These are phyloP conservation scores for Lyophyllum atratum DNA, from an alignment of 768 basidiomycete genomes.

Conservation along the genomic window DNA sequence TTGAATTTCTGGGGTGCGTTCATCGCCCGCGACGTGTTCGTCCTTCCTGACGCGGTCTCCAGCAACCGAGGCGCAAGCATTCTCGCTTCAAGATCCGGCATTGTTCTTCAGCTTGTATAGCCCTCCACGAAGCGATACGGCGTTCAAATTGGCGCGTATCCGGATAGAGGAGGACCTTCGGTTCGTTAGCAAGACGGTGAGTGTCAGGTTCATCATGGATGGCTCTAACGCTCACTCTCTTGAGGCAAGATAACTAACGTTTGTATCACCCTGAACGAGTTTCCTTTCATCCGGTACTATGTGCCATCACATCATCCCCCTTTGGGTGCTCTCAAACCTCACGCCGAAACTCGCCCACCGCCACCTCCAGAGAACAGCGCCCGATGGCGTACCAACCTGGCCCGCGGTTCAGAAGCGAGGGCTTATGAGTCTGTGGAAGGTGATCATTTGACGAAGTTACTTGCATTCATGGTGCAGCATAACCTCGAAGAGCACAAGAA, in stretches of 20 bases:
- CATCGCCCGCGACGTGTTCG: neutral
- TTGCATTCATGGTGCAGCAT: conserved; percentile 85
- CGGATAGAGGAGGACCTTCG: conserved; percentile 87
- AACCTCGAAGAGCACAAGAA: conserved; percentile 88
- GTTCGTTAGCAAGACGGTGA: conserved; percentile 70
- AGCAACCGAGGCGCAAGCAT: conserved; percentile 88
- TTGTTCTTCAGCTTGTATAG: conserved; percentile 90
- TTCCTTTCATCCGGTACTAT: conserved; percentile 93
- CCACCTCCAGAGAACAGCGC: conserved; percentile 62
- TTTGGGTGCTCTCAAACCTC: conserved; percentile 79
- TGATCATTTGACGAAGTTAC: conserved; percentile 76
- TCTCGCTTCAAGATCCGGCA: conserved; percentile 75
- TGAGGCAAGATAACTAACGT: conserved; percentile 75
- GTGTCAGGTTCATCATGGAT: conserved; percentile 20
- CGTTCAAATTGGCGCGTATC: conserved; percentile 65
- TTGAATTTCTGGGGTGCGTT: conserved; percentile 89
- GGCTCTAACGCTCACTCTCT: neutral
- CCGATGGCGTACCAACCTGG: conserved; percentile 83
- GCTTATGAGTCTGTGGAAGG: conserved; percentile 69
- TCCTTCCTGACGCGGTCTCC: conserved; percentile 3
- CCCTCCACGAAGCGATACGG: conserved; percentile 73
- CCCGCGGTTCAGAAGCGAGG: conserved; percentile 68
- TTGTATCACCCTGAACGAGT: conserved; percentile 89
- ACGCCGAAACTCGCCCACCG: conserved; percentile 62
- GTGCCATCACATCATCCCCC: conserved; percentile 80